These are phyloP conservation scores for Rhizopogon rudus DNA, from an alignment of 768 basidiomycete genomes.

Conservation along the genomic window DNA sequence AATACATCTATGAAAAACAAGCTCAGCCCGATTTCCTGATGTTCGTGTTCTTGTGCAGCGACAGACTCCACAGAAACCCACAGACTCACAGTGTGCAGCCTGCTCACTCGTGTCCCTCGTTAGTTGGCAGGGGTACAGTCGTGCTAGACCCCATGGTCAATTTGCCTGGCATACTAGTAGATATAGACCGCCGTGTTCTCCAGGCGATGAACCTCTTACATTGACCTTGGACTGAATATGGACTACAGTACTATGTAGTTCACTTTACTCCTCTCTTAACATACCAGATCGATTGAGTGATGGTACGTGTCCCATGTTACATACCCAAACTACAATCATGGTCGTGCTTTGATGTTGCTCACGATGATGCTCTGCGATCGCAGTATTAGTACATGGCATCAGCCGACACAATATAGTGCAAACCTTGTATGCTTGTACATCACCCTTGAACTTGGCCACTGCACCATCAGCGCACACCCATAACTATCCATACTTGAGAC, in stretches of 20 bases:
- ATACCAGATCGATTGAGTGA: background rate
- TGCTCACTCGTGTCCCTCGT: no score
- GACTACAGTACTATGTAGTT: background rate
- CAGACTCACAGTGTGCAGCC: no score
- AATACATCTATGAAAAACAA: no score
- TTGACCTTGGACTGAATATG: no score
- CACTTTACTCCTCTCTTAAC: background rate
- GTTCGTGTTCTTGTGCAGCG: no score
- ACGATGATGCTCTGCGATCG: conserved; percentile 65
- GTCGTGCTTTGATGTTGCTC: conserved; percentile 60
- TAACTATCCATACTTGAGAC: conserved; percentile 42
- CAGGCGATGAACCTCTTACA: no score
- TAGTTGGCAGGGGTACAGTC: no score
- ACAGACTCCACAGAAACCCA: no score
- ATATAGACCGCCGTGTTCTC: no score
- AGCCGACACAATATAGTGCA: conserved; percentile 4
- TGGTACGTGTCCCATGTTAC: background rate
- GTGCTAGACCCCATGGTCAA: no score
- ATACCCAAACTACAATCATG: conserved; percentile 22
- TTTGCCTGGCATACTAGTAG: no score
- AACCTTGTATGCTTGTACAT: conserved; percentile 91
- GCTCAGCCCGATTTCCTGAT: no score
- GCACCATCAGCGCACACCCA: conserved; percentile 91
- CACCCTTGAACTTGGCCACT: conserved; percentile 80
- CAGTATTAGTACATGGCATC: conserved; percentile 5